phyloP scores from a whole-genome alignment of 495 filamentous ascomycete genomes.

The Talaromyces nanjingensis region DNA sequence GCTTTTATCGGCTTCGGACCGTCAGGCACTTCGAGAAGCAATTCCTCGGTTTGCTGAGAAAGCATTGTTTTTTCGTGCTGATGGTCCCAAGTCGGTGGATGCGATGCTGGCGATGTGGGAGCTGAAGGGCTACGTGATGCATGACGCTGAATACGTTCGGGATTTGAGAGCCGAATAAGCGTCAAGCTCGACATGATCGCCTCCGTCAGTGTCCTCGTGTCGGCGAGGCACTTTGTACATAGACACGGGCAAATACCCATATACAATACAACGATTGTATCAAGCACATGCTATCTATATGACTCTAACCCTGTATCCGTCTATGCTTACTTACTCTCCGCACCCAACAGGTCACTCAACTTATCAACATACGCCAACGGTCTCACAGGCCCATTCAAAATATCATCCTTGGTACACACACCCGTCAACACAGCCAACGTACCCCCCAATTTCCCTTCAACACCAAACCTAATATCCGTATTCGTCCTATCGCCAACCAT shows the following conservation, averaged over 20 bases:
- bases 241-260: neutral
- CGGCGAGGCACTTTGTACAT: neutral
- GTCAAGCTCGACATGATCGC: neutral
- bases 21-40: conserved; percentile 21
- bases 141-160: conserved; percentile 11
- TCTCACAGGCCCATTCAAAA: conserved; percentile 64
- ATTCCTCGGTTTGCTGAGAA: conserved; percentile 18
- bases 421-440: conserved; percentile 90
- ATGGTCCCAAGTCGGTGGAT: conserved; percentile 30
- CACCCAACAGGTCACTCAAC: conserved; percentile 63
- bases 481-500: conserved; percentile 95
- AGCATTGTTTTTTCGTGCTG: conserved; percentile 32
- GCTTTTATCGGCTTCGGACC: conserved; percentile 28
- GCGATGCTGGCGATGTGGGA: conserved; percentile 60
- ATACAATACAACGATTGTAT: neutral
- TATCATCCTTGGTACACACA: conserved; percentile 70
- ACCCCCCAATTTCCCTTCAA: conserved; percentile 84
- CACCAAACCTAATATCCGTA: conserved; percentile 93
- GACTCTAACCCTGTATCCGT: neutral
- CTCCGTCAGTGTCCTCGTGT: neutral
- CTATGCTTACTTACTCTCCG: conserved; percentile 13
- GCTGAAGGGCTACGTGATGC: conserved; percentile 51
- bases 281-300: neutral
- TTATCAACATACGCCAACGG: conserved; percentile 77
- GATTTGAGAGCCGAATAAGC: neutral